Evolutionary conservation across 129 eudicot genomes (phyloP), one percentile per base, ranked within the genome.

Genomic region (Tagetes erecta): DNA sequence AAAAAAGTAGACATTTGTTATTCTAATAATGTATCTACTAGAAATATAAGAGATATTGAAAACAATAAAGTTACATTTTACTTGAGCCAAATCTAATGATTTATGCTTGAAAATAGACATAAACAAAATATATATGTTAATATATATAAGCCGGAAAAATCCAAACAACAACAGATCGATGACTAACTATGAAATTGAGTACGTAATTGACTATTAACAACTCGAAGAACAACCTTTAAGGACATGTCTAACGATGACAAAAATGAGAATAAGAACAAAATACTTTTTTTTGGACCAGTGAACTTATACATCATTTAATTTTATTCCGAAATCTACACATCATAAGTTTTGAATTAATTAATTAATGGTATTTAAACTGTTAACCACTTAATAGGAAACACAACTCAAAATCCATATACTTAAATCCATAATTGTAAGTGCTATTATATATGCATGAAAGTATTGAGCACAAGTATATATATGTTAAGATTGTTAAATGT

Each of bases 201-300:
- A 64, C 40, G 12, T 7, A 42, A 66, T 66, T 66, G 53, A 66
- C 71, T 42, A 44, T 42, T 67, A 41, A 67, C 71, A 67, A 67
- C 7, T 41, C 27, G 52, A n/a, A 14, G 36, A 66, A 41, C 68
- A 64, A 41, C 36, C 13, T n/a, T 20, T 65, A 13, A 14, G 36
- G 46, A 65, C 70, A 65, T 64, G 68, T 63, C 30, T 62, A 35
- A 62, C 44, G 27, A 37, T 36, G 31, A 63, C 68, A 37, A 63
- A 6, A 37, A 12, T 30, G 9, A 63, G 46, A 63, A 63, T 63
- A 63, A 63, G 31, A 63, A 63, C 68, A 63, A 63, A 37, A 63
- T 38, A 37, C 33, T 27, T 44, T 44, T 44, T 27, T 6, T 27
- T 2, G 0, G 31, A 4, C 53, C 20, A 20, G 27, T 20, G 27